These are phyloP conservation scores for sorghum (Sorghum bicolor) DNA, from an alignment of 176 grass and related monocot species.

Conservation along the genomic window DNA sequence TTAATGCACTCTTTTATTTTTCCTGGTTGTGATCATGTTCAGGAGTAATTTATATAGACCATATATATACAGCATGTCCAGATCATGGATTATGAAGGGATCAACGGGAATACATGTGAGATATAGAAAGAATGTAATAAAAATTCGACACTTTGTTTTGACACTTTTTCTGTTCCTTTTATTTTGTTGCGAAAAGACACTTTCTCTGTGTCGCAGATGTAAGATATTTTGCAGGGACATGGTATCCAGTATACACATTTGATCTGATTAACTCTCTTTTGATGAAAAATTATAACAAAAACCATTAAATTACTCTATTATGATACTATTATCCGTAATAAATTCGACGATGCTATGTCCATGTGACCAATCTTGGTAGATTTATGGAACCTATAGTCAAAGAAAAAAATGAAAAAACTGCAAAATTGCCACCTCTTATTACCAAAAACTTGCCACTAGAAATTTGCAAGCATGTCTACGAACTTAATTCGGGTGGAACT, in stretches of 20 bases:
- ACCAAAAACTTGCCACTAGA: no score
- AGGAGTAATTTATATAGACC: constrained; percentile 39
- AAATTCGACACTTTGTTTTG: neutral
- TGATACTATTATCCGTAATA: no score
- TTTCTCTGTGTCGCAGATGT: neutral
- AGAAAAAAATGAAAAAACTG: no score
- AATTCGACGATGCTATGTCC: no score
- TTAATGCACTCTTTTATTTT: neutral
- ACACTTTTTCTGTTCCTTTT: neutral
- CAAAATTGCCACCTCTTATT: no score
- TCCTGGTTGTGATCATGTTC: constrained; percentile 16
- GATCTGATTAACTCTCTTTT: neutral
- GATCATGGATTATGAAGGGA: neutral
- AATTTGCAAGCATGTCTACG: no score
- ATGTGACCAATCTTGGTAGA: no score
- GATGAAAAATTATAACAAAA: neutral
- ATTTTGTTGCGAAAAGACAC: neutral
- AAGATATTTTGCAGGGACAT: no score
- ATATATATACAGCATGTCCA: constrained; percentile 14
- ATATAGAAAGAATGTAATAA: constrained; percentile 29
- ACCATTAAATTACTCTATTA: neutral
- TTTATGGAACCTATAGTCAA: no score
- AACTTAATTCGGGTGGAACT: no score
- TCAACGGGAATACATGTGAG: constrained; percentile 11
- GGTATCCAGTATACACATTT: no score